phyloP scores from a whole-genome alignment of 129 eudicot species.

The Pittosporum tobira region DNA sequence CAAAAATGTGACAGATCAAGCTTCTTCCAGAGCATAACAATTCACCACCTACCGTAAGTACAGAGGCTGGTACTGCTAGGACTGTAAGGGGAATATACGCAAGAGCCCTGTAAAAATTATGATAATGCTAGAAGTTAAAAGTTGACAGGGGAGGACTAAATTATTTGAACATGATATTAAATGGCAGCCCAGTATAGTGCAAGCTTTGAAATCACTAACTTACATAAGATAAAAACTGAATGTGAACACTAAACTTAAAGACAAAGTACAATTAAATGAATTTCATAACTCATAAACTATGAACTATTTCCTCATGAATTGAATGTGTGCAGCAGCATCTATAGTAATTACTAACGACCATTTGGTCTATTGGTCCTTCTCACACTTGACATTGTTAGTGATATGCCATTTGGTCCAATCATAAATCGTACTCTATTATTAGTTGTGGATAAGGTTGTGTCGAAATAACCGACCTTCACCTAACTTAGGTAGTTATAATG shows the following conservation, averaged over 20 bases:
- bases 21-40: slow-evolving; percentile 16
- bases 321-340: neutral
- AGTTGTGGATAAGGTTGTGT: no score
- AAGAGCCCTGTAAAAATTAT: slow-evolving; percentile 64
- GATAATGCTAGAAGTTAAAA: slow-evolving; percentile 1
- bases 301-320: neutral
- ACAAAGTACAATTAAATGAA: neutral
- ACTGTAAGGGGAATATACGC: slow-evolving; percentile 92
- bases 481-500: no score
- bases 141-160: neutral
- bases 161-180: neutral
- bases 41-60: slow-evolving; percentile 61
- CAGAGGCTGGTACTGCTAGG: slow-evolving; percentile 90
- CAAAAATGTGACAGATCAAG: neutral
- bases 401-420: no score
- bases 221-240: no score
- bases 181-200: neutral
- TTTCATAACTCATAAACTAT: neutral
- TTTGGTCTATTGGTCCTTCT: no score
- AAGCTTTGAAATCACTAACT: neutral
- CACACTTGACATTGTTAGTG: no score
- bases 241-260: neutral
- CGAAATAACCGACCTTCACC: no score
- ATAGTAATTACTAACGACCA: no score
- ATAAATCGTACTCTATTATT: no score